Evolutionary conservation across 257 asterid species (phyloP), one percentile per base, ranked within the genome.

Genomic region (Scutellaria galericulata): DNA sequence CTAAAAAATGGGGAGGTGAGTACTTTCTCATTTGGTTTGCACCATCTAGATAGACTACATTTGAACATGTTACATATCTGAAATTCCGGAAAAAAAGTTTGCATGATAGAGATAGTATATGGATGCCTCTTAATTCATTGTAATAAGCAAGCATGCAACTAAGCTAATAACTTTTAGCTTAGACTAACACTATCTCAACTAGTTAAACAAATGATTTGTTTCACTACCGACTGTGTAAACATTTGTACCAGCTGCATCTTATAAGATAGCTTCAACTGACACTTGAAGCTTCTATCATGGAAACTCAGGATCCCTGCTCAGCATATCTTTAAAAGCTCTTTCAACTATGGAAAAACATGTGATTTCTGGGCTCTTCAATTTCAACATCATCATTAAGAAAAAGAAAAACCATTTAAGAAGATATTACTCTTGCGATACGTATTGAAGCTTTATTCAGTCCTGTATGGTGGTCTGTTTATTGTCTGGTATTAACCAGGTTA

Each of bases 1-100:
- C 97, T 52, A 83, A 84, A 59, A 88, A 89, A 84, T 93, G 98
- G 98, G 98, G 98, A 86, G 98, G 98, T 91, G 75, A 88, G 75
- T 39, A 31, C 27, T 63, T 67, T 57, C 27, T 35, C 2, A 4
- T 31, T 53, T 66, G 14, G 10, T 54, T 10, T 59, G 35, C 66
- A 22, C 65, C 64, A 18, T 50, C 7, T 52, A 46, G 59, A 60
- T 18, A 50, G 37, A 24, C 3, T 54, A 35, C 37, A 65, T 58
- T 74, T 76, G 27, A 31, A 40, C 47, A 22, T 46, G 46, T 53
- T 8, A 47, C 47, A 7, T 40, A 37, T 66, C 65, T 58, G 9
- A 15, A 44, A 68, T 60, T 15, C 11, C 15, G 0, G 51, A 62
- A n/a, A 41, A 8, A 41, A 8, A 9, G 27, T 62, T 24, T 15